Conservation (phyloP, 169 alveolate genomes). For the Eimeria sp. region DNA sequence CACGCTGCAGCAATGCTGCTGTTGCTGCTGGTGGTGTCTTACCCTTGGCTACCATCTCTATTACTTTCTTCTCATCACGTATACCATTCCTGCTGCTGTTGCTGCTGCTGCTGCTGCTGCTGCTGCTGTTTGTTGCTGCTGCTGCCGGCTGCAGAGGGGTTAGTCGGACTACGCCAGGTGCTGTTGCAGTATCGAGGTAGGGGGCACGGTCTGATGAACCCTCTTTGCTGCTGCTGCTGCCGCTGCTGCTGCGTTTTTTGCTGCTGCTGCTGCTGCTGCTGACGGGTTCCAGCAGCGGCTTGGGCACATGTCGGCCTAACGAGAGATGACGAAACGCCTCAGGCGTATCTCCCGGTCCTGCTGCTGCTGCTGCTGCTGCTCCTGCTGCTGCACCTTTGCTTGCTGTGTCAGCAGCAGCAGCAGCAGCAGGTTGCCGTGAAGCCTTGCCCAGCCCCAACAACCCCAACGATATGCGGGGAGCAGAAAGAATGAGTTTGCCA, state of each 20-base stretch:
- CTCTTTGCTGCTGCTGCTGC: not conserved
- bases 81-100: not conserved
- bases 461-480: not conserved
- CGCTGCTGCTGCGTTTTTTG: too few species aligned
- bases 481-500: not conserved
- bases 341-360: not conserved
- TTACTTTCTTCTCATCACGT: not conserved
- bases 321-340: slow-evolving; percentile 14
- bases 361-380: not conserved
- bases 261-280: too few species aligned
- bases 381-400: not conserved
- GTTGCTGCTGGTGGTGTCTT: not conserved
- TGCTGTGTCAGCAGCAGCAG: not conserved
- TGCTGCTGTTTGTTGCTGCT: too few species aligned
- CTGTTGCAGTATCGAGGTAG: slow-evolving; percentile 35
- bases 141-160: not conserved
- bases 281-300: slow-evolving; percentile 3
- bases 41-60: not conserved
- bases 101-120: slow-evolving; percentile 26
- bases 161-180: slow-evolving; percentile 20
- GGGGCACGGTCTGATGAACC: not conserved
- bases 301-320: slow-evolving; percentile 2
- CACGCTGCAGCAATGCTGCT: not conserved
- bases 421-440: not conserved
- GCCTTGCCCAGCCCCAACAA: not conserved